Evolutionary conservation across 129 eudicot species (phyloP), one percentile per base, ranked within the genome.

Genomic region (Arctium minus): DNA sequence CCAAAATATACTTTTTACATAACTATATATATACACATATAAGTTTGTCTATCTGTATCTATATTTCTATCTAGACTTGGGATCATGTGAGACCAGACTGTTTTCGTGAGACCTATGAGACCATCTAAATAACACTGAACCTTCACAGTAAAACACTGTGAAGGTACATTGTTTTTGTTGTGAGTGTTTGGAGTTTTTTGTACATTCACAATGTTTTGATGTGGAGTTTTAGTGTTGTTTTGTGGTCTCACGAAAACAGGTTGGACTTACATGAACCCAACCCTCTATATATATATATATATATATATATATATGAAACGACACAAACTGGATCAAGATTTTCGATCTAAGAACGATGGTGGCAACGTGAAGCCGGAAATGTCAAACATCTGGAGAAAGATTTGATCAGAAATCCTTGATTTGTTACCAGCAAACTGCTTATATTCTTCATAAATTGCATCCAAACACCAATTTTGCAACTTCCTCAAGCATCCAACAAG

Each of bases 401-500:
- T 80, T 33, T 46, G 70, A 80, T 80, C 83, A 10, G 70, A 44
- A n/a, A 46, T 6, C 37, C 83, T 31, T 33, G 53, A 80, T 37
- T 80, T 80, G 37, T 29, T 33, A 35, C 83, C 77, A 5, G 83
- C 83, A 33, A 44, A 80, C 33, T 31, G 32, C 69, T 80, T 80
- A 44, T 71, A 80, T 39, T 80, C 83, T 71, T 70, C 77, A 10
- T 31, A 44, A 71, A 80, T 36, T 9, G 76, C 50, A 80, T 68
- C n/a, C 53, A 80, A 44, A 11, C 83, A 36, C 77, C 77, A 48
- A 10, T 33, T 80, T 22, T 80, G 70, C 50, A 80, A 9, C 37
- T 80, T 80, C 27, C 77, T 35, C 0, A 80, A 48, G 77, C 83
- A 80, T 35, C 83, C 83, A 22, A 80, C 83, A 30, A 80, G 27